These are phyloP conservation scores for Boehmeria nivea DNA, from an alignment of 306 rosid species.

Conservation along the genomic window DNA sequence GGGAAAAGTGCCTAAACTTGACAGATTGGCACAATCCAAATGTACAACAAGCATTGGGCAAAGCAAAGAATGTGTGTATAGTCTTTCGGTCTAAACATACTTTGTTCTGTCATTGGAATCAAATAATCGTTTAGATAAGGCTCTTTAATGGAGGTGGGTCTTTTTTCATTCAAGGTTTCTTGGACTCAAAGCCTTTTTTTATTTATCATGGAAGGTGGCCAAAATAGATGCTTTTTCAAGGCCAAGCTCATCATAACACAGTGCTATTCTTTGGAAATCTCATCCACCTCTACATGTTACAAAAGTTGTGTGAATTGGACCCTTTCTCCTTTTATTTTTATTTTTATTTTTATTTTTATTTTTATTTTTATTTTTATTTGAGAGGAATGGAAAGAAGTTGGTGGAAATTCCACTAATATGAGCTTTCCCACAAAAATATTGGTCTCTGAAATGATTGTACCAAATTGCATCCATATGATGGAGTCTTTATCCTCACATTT, in stretches of 20 bases:
- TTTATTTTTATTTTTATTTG: too few relatives aligned
- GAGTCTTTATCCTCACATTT: background rate
- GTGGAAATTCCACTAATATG: slow-evolving; percentile 7
- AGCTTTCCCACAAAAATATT: slow-evolving; percentile 1
- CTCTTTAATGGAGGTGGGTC: slow-evolving; percentile 8
- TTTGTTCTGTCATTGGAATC: slow-evolving; percentile 22
- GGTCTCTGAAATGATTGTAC: slow-evolving; percentile 23
- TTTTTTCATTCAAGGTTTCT: slow-evolving; percentile 8
- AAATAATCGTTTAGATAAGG: slow-evolving; percentile 28
- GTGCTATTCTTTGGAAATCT: slow-evolving; percentile 21
- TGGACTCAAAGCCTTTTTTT: slow-evolving; percentile 15
- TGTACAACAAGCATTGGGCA: too few relatives aligned
- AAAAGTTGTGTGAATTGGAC: slow-evolving; percentile 21
- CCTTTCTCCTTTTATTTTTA: slow-evolving; percentile 14
- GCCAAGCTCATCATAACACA: slow-evolving; percentile 34
- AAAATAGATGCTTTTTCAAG: slow-evolving; percentile 9
- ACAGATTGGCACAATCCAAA: too few relatives aligned
- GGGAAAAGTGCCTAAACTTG: too few relatives aligned
- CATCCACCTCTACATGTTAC: slow-evolving; percentile 23
- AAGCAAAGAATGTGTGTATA: too few relatives aligned
- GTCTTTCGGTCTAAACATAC: background rate
- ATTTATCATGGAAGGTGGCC: slow-evolving; percentile 20
- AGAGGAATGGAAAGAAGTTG: slow-evolving; percentile 14
- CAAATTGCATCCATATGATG: slow-evolving; percentile 17
- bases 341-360: too few relatives aligned